Evolutionary conservation across 2,329 filamentous ascomycete genomes (phyloP), one percentile per base, ranked within the genome.

Genomic region (Hymenoscyphus repandus): DNA sequence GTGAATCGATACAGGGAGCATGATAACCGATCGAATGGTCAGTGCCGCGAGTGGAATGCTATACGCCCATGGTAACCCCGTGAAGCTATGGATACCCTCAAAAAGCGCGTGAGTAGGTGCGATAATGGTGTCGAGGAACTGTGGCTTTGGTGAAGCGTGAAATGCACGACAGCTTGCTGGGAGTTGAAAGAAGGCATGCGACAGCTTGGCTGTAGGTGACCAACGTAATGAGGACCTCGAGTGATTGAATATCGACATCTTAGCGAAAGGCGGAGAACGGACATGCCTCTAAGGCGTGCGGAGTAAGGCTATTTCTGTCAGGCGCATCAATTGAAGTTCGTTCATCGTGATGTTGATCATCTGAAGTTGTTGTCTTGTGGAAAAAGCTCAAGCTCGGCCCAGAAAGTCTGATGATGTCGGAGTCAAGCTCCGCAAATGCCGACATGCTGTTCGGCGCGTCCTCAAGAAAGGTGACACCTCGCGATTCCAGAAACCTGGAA

Each of bases 1-100:
- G 56, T 70, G 74, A 38, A 75, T 62, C 37, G 74, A 64, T 10
- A 78, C 51, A 2, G 77, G 76, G 9, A 76, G 65, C 38, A 74
- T 70, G 45, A 80, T 62, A 6, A 68, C 49, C 15, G 65, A 68
- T 43, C 79, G 76, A 2, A 80, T 68, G 13, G 74, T 45, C 37
- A 82, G 60, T 3, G 79, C 79, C 3, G 76, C 71, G 47, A 80
- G 64, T 4, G 79, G 79, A 38, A 83, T 72, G 17, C 75, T 74
- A 11, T 70, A 68, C 6, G 67, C 74, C 79, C 79, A 83, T 49
- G 78, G 70, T 2, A 82, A 67, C 39, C 70, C 68, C 13, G 69
- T 72, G 37, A 69, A 10, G 18, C 63, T 63, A 60, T 82, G 77
- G 68, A 90, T 58, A 22, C 68, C 58, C 49, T 74, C 67, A 47